Conservation (phyloP, 1,284 basidiomycete genomes). For the Tetrapyrgos nigripes region DNA sequence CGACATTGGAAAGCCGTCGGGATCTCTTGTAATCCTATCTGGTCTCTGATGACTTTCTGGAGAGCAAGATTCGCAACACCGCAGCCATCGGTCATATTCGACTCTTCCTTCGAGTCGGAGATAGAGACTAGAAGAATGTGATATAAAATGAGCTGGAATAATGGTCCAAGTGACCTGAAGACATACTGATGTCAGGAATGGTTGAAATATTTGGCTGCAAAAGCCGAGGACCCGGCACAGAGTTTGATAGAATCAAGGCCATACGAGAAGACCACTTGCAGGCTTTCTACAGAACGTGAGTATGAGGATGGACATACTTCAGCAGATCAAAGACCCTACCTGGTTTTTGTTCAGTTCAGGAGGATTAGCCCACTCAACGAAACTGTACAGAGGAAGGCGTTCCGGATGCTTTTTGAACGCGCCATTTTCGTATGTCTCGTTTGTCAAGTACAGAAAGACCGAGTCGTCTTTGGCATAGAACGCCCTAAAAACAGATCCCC, state of each 20-base stretch:
- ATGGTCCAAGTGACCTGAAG: constrained; percentile 17
- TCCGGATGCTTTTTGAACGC: neutral
- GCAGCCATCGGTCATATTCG: constrained; percentile 53
- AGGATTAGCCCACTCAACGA: constrained; percentile 44
- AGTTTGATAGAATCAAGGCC: constrained; percentile 45
- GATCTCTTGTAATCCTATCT: constrained; percentile 26
- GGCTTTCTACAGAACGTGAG: constrained; percentile 34
- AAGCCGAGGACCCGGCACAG: constrained; percentile 43
- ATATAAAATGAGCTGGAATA: neutral
- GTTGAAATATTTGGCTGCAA: constrained; percentile 27
- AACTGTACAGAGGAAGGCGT: constrained; percentile 30
- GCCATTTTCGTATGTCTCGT: constrained; percentile 30
- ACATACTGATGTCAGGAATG: constrained; percentile 38
- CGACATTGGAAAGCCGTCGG: constrained; percentile 50
- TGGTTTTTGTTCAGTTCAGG: constrained; percentile 36
- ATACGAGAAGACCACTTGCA: constrained; percentile 48
- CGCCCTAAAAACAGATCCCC: constrained; percentile 41
- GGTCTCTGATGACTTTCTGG: constrained; percentile 33
- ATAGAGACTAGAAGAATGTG: constrained; percentile 10
- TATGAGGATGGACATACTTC: neutral
- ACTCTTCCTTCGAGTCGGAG: too few relatives aligned
- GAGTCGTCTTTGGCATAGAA: constrained; percentile 45
- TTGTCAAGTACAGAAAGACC: constrained; percentile 43
- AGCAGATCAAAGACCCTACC: constrained; percentile 24
- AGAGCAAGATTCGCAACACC: constrained; percentile 42